Evolutionary conservation across 352 stramenopile genomes (phyloP).

Genomic region (Phytophthora tentaculata): DNA sequence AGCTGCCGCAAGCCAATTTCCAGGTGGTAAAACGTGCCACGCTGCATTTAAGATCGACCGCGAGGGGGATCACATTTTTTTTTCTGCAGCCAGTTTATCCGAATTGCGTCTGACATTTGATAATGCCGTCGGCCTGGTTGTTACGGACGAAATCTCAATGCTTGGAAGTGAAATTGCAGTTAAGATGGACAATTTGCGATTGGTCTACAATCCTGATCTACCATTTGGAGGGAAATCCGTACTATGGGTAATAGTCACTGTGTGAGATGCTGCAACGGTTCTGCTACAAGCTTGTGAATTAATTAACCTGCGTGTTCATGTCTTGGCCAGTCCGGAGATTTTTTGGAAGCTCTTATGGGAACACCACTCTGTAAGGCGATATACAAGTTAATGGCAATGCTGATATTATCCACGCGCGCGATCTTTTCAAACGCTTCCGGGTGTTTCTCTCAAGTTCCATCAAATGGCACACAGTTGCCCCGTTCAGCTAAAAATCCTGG

Average conservation of each 20-base stretch:
- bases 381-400: neutral
- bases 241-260: neutral
- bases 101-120: constrained; percentile 4
- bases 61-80: neutral
- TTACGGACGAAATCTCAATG: constrained; percentile 8
- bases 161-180: constrained; percentile 8
- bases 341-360: constrained; percentile 1
- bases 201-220: constrained; percentile 6
- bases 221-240: constrained; percentile 7
- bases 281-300: neutral
- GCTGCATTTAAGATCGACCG: constrained; percentile 8
- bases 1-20: constrained; percentile 8
- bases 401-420: neutral
- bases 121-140: neutral
- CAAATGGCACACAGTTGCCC: neutral
- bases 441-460: neutral
- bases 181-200: constrained; percentile 3
- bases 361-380: neutral
- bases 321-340: neutral
- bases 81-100: neutral
- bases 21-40: constrained; percentile 3
- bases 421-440: neutral
- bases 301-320: neutral
- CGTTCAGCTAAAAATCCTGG: neutral
- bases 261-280: neutral